Base-by-base conservation (phyloP, 495 filamentous ascomycete species). In the Penicillium arizonense region DNA sequence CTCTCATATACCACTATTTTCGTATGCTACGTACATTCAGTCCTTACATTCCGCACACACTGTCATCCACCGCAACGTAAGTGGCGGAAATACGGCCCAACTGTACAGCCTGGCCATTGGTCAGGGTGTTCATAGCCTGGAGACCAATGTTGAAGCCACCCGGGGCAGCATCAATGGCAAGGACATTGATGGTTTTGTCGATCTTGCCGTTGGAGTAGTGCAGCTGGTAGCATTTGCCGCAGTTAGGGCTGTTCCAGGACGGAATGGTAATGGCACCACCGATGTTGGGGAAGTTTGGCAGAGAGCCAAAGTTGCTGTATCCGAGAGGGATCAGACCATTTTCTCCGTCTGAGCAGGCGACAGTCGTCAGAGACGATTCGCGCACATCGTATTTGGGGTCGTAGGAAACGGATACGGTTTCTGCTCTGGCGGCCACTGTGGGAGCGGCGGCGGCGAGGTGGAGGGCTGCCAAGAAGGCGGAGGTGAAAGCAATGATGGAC, bases 201-300 rank as follows among this genome's bases (percentile, higher is more conserved):
- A 62, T 34, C 20, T 47, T 51, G 41, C 52, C 65, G 36, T 47
- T 34, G 38, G 57, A 66, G 65, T 80, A 93, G 12, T 73, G 77
- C 41, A 89, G 68, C 40, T 68, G 47, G 72, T 84, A 92, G 77
- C 88, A 92, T 9, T 79, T 80, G 48, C 89, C 88, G 71, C 89
- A 93, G 55, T 71, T 72, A 13, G 62, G 33, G 52, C 64, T 72
- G 78, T 85, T 74, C 83, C 81, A 87, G 33, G 78, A 82, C 3
- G 64, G 57, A 18, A 91, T 75, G 23, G 80, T 82, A 30, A 75
- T 72, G 1, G 78, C 72, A 46, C 82, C 87, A n/a, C 84, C 87
- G 52, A 91, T 81, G 59, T 74, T 67, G 2, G 81, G 77, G 73
- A 83, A 88, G 8, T 44, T 50, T 0, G 78, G 78, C 47, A 89